A percentile compares a stretch with the other conserved stretches of the same genome.
Evolutionary conservation across 2,329 filamentous ascomycete genomes (phyloP).

Genomic region (Neonectria faginata): DNA sequence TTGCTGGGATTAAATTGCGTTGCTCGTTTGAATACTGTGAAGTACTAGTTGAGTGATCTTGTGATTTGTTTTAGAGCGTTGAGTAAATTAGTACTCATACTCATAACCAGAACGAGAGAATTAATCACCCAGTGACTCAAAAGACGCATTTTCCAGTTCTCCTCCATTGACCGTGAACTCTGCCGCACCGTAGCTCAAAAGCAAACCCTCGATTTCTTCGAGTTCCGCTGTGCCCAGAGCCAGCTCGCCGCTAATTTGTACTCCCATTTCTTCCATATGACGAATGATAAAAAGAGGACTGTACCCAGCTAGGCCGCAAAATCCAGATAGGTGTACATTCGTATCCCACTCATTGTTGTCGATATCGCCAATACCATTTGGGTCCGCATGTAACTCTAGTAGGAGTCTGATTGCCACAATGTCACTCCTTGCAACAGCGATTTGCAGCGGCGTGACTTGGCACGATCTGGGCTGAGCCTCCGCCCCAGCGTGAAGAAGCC

Average conservation of each 20-base stretch:
- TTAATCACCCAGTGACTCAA: too few relatives aligned
- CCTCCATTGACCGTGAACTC: neutral
- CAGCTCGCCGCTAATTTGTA: too few relatives aligned
- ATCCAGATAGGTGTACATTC: neutral
- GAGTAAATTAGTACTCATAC: too few relatives aligned
- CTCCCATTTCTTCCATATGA: neutral
- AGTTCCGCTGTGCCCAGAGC: too few relatives aligned
- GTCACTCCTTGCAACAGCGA: neutral
- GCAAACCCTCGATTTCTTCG: neutral
- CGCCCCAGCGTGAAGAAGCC: neutral
- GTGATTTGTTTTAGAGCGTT: too few relatives aligned
- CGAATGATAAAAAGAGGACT: conserved; percentile 7
- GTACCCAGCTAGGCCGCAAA: neutral
- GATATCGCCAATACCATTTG: neutral
- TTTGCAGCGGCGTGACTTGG: conserved; percentile 15
- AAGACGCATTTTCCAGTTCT: neutral
- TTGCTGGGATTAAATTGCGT: too few relatives aligned
- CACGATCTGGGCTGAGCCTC: conserved; percentile 7
- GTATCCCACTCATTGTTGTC: neutral
- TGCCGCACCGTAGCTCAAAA: neutral
- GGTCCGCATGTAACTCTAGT: neutral
- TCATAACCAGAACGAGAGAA: too few relatives aligned
- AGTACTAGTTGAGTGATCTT: too few relatives aligned
- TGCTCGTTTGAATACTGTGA: too few relatives aligned
- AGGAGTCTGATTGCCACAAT: neutral